phyloP scores from a whole-genome alignment of 257 asterid genomes.

The Paraleonurus japonicus region DNA sequence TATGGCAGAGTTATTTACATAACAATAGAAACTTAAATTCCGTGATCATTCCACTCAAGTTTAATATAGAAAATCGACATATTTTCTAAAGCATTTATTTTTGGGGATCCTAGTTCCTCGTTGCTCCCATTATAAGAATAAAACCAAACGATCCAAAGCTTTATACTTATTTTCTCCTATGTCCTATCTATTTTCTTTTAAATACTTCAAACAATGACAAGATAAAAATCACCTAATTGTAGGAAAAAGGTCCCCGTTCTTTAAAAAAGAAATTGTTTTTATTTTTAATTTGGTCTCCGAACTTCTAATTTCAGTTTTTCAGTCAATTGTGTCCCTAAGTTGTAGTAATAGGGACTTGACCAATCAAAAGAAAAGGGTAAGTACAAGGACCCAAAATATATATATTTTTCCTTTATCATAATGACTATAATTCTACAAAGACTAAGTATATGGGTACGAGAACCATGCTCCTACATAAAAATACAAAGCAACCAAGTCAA shows the following conservation, averaged over 20 bases:
- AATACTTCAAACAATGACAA: too few species aligned
- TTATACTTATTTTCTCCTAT: too few species aligned
- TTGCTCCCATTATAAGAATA: neutral
- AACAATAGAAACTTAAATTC: neutral
- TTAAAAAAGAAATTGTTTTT: too few species aligned
- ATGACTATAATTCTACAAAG: neutral
- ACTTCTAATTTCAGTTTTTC: too few species aligned
- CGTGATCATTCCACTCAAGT: neutral
- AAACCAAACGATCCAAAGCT: neutral
- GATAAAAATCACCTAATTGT: too few species aligned
- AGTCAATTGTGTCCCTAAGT: neutral
- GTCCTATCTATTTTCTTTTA: too few species aligned
- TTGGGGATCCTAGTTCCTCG: neutral
- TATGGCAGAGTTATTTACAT: neutral
- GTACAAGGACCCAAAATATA: neutral
- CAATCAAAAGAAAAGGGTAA: too few species aligned
- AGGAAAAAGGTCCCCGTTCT: too few species aligned
- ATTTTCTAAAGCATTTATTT: neutral
- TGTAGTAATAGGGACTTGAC: too few species aligned
- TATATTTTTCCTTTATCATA: neutral
- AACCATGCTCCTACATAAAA: neutral
- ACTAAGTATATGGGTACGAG: neutral
- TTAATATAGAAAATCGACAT: too few species aligned
- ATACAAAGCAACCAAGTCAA: constrained; percentile 6
- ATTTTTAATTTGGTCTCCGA: too few species aligned